Evolutionary conservation across 2,329 filamentous ascomycete species (phyloP), one percentile per base, ranked within the genome.

Genomic region (Rugonectria rugulosa): DNA sequence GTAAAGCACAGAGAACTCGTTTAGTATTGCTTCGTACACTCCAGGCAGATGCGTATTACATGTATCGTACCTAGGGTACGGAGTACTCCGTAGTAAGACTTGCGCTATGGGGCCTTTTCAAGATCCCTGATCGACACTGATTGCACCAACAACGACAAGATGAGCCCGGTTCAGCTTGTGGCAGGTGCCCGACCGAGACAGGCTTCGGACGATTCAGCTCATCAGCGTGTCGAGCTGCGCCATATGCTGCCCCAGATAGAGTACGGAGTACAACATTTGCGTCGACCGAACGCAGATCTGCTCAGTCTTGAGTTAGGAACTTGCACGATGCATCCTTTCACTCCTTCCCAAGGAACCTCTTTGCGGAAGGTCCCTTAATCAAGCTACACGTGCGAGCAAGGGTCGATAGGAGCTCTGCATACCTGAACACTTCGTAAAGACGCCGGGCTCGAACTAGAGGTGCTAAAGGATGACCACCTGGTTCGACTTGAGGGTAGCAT

Each of bases 311-410:
- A n/a, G 21, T 11, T 54, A 42, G 29, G 44, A 37, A 6, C 10
- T 19, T n/a, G n/a, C n/a, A n/a, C n/a, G n/a, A n/a, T n/a, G n/a
- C n/a, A n/a, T n/a, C n/a, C n/a, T n/a, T n/a, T n/a, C n/a, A n/a
- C n/a, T 24, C 23, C 44, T 36, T 47, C 36, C 26, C 34, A 20
- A 40, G 29, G 23, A 20, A 17, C n/a, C 52, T 38, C 34, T 27
- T 49, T 55, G 32, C n/a, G 44, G 43, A 55, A 55, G 52, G 52
- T 55, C 15, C 31, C 23, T 15, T 37, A 37, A 37, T 37, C 19
- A 37, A 37, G 6, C 19, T 26, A 49, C 37, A 43, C 19, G 38
- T 29, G 52, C 38, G 29, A 36, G 20, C 32, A 49, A 40, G 38
- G 52, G 34, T 49, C 19, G 32, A 31, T 40, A 47, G 44, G n/a